Conservation (phyloP, 768 basidiomycete genomes). For the Lyophyllum atratum region DNA sequence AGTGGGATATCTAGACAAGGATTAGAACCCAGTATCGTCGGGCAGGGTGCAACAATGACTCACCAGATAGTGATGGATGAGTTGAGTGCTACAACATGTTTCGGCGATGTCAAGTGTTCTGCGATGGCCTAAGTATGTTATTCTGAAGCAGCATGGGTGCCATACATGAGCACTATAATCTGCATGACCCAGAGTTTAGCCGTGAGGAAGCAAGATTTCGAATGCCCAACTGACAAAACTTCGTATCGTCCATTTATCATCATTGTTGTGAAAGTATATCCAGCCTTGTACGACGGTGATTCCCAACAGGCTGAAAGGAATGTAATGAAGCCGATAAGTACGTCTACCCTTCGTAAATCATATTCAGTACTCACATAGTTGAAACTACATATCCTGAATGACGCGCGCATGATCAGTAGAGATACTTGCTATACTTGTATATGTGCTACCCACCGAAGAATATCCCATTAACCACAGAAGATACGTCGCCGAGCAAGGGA, state of each 20-base stretch:
- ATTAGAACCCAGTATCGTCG: background rate
- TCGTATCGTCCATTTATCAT: slow-evolving; percentile 10
- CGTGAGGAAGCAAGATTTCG: background rate
- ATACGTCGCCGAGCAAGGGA: background rate
- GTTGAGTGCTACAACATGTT: slow-evolving; percentile 12
- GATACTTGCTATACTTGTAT: too few relatives aligned
- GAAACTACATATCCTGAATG: slow-evolving; percentile 12
- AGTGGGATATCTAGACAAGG: slow-evolving; percentile 1
- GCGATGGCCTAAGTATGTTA: background rate
- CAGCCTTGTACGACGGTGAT: slow-evolving; percentile 13
- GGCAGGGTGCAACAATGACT: background rate
- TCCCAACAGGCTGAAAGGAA: slow-evolving; percentile 7
- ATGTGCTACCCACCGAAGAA: background rate
- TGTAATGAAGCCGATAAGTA: background rate
- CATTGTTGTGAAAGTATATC: slow-evolving; percentile 14
- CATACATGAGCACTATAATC: slow-evolving; percentile 12
- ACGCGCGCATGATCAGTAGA: background rate
- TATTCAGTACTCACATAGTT: background rate
- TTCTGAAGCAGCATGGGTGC: background rate
- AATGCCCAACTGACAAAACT: slow-evolving; percentile 5
- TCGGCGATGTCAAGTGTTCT: slow-evolving; percentile 15
- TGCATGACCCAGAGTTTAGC: background rate
- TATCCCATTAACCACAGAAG: background rate
- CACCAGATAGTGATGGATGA: slow-evolving; percentile 17
- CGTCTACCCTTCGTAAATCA: background rate